Evolutionary conservation across 2,329 filamentous ascomycete species (phyloP).

Genomic region (Microcyclospora tardicrescens): DNA sequence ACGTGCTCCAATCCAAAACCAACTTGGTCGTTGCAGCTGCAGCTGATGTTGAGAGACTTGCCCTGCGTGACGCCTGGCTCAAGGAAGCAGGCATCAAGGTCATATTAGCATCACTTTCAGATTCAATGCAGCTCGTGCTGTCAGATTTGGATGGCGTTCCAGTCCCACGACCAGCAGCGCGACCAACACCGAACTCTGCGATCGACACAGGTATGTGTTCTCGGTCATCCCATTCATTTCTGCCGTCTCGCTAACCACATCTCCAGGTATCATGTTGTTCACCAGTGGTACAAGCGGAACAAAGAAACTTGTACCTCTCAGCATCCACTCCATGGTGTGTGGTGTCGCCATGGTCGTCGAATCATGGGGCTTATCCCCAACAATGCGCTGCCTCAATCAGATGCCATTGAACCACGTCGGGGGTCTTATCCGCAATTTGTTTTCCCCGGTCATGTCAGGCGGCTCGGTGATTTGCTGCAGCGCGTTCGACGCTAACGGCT

Average conservation of each 20-base stretch:
- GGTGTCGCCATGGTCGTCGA: constrained; percentile 42
- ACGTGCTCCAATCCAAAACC: constrained; percentile 37
- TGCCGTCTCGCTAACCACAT: no score
- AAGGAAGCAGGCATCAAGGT: constrained; percentile 25
- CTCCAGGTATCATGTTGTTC: constrained; percentile 36
- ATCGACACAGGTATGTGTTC: constrained; percentile 29
- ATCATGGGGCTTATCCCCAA: constrained; percentile 37
- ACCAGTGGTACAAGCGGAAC: constrained; percentile 46
- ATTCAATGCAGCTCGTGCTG: constrained; percentile 27
- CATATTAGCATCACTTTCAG: constrained; percentile 27
- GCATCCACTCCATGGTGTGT: constrained; percentile 37
- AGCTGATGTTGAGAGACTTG: constrained; percentile 29
- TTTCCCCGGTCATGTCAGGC: constrained; percentile 42
- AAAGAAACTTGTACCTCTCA: constrained; percentile 46
- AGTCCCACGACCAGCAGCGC: background rate
- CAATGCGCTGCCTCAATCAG: constrained; percentile 44
- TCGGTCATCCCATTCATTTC: no score
- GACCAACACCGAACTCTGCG: constrained; percentile 24
- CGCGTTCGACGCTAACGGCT: constrained; percentile 42
- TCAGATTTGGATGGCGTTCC: constrained; percentile 7
- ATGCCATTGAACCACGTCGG: constrained; percentile 46
- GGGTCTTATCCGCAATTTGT: constrained; percentile 42
- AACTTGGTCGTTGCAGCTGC: constrained; percentile 34
- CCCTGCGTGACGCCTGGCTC: constrained; percentile 25
- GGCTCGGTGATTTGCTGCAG: constrained; percentile 43